Conservation (phyloP, 208 protist species). For the Lotmaria passim region DNA sequence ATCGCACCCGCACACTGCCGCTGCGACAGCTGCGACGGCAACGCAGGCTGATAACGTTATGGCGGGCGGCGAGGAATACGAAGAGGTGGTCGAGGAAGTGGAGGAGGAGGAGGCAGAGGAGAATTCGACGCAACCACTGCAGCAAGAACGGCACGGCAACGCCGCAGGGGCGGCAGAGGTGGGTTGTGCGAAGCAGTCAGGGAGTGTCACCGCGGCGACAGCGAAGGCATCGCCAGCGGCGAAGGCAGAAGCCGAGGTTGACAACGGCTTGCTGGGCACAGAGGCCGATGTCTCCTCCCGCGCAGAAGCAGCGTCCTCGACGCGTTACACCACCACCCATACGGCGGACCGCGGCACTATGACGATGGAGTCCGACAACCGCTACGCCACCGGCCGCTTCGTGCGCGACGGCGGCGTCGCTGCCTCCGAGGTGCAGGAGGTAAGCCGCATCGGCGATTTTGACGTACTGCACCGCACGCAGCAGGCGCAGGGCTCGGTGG, state of each 20-base stretch:
- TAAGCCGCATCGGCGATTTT: constrained; percentile 24
- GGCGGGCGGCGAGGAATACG: constrained; percentile 29
- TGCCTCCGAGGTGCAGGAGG: constrained; percentile 28
- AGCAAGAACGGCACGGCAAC: no score
- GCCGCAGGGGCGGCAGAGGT: no score
- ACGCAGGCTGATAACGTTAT: not conserved
- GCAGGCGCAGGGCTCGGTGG: constrained; percentile 1
- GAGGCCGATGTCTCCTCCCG: not conserved
- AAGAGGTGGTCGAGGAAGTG: constrained; percentile 27
- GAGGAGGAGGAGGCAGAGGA: constrained; percentile 28
- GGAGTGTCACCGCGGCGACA: not conserved
- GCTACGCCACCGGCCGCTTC: constrained; percentile 32
- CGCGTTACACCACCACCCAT: not conserved
- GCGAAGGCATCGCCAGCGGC: not conserved
- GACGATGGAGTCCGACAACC: constrained; percentile 24
- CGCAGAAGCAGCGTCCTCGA: not conserved
- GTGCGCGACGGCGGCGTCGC: constrained; percentile 27
- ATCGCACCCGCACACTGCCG: not conserved
- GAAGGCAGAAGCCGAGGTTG: not conserved
- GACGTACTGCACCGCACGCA: constrained; percentile 28
- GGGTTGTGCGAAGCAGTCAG: not conserved
- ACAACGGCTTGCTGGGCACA: not conserved
- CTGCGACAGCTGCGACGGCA: not conserved
- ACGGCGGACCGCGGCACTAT: constrained; percentile 13
- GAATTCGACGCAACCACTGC: not conserved